Evolutionary conservation across 805 yeast genomes (phyloP).

Genomic region (Maudiozyma saulgeensis): DNA sequence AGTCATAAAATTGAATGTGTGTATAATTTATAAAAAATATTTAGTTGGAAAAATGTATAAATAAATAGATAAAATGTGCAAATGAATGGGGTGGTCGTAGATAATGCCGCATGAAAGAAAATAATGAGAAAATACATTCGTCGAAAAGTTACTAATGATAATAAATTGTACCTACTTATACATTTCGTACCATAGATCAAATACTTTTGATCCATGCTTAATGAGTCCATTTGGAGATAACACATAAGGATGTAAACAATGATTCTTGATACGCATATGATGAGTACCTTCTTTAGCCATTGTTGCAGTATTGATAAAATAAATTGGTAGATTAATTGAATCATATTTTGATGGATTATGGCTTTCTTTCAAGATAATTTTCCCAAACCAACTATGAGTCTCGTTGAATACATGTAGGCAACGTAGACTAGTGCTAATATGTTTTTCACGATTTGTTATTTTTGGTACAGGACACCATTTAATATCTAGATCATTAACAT

Average conservation of each 20-base stretch:
- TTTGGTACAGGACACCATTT: constrained; percentile 45
- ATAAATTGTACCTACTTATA: background rate
- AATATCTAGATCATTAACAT: background rate
- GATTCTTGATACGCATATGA: constrained; percentile 11
- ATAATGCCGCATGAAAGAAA: background rate
- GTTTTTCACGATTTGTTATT: constrained; percentile 31
- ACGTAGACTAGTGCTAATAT: constrained; percentile 43
- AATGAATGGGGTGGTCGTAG: background rate
- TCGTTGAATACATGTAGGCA: constrained; percentile 46
- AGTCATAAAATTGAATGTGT: background rate
- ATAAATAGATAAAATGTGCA: too few relatives aligned
- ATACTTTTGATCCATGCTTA: constrained; percentile 11
- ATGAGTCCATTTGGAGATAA: constrained; percentile 26
- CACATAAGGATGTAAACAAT: constrained; percentile 19
- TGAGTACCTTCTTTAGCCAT: background rate
- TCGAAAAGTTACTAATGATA: background rate
- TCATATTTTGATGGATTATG: constrained; percentile 13
- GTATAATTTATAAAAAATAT: background rate
- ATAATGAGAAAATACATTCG: background rate
- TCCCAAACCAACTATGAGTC: constrained; percentile 47
- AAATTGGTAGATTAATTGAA: constrained; percentile 20
- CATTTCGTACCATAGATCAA: constrained; percentile 4
- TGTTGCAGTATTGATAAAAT: constrained; percentile 1
- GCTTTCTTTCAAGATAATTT: constrained; percentile 30
- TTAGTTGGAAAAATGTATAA: too few relatives aligned